Evolutionary conservation across 2,329 filamentous ascomycete genomes (phyloP).

Genomic region (Colletotrichum destructivum): DNA sequence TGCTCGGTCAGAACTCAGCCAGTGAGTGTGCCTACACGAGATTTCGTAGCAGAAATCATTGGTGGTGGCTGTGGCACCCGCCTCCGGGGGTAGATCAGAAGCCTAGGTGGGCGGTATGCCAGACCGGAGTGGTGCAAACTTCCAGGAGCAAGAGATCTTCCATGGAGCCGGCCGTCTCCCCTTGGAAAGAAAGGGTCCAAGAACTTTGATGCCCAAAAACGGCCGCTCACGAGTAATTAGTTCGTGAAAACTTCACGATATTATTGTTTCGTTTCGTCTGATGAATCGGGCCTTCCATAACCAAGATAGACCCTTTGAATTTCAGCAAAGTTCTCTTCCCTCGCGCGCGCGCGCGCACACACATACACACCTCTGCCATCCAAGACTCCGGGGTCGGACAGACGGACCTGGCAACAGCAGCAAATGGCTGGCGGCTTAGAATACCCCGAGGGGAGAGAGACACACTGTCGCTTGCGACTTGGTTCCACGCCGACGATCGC

Average conservation of each 20-base stretch:
- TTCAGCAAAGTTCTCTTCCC: not conserved
- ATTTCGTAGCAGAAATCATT: not conserved
- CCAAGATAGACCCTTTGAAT: not conserved
- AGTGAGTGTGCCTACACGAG: not conserved
- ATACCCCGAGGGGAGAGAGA: conserved; percentile 26
- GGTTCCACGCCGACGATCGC: conserved; percentile 39
- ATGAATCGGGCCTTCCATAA: conserved; percentile 19
- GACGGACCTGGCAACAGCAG: conserved; percentile 15
- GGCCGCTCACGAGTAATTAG: conserved; percentile 37
- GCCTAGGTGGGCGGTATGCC: conserved; percentile 11
- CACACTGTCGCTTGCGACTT: conserved; percentile 29
- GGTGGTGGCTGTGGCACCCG: conserved; percentile 33
- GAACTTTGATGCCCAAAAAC: conserved; percentile 29
- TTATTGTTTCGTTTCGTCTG: conserved; percentile 36
- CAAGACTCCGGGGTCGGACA: not conserved
- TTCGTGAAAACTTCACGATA: conserved; percentile 17
- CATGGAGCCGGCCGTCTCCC: not conserved
- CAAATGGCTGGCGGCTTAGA: conserved; percentile 23
- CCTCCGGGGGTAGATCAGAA: conserved; percentile 13
- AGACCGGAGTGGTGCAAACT: not conserved
- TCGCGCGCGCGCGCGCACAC: not conserved
- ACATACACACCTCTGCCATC: not conserved
- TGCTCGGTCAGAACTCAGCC: not conserved
- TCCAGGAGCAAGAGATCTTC: no score
- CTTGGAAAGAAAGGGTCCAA: conserved; percentile 20